Evolutionary conservation across 306 rosid genomes (phyloP), one percentile per base, ranked within the genome.

Genomic region (Gillenia trifoliata): DNA sequence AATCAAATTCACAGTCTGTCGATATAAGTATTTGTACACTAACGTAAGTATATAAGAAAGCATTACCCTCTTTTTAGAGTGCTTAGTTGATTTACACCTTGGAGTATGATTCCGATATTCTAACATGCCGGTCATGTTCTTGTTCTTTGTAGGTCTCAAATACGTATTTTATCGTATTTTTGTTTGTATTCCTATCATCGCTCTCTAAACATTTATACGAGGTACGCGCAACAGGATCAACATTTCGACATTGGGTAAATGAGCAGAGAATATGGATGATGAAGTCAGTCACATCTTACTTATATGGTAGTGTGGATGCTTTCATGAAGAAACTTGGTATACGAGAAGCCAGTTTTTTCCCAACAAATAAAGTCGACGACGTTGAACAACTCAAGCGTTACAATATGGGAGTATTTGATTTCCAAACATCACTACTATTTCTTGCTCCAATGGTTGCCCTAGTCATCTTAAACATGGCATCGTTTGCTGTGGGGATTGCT

Each of bases 201-300:
- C 5, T 57, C 6, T 72, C 65, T 0, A 81, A 80, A 57, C 84
- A 85, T 72, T 75, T 82, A 57, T 33, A 54, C 1, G 93, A 90
- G 76, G 86, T 88, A 43, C 69, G 88, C 57, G 22, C 67, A 66
- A 81, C 84, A 1, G 89, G 90, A 57, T 85, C 81, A 43, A 75
- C 96, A 38, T 13, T 82, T 26, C 78, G 30, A 17, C 71, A 79
- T 20, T 81, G 87, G 83, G 62, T 80, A 52, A 74, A 77, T 54
- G 97, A 89, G 60, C 90, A 86, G 11, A 79, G 93, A 62, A 70
- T 83, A 8, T 90, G 93, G 96, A 86, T 90, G 91, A 88, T 88
- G 5, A 80, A 55, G 61, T 76, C 86, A 62, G 59, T 82, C 16
- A 86, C 90, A n/a, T 72, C 84, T 25, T 45, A 82, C 41, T 74